phyloP scores from a whole-genome alignment of 768 basidiomycete genomes.

The Termitomyces titanicus region DNA sequence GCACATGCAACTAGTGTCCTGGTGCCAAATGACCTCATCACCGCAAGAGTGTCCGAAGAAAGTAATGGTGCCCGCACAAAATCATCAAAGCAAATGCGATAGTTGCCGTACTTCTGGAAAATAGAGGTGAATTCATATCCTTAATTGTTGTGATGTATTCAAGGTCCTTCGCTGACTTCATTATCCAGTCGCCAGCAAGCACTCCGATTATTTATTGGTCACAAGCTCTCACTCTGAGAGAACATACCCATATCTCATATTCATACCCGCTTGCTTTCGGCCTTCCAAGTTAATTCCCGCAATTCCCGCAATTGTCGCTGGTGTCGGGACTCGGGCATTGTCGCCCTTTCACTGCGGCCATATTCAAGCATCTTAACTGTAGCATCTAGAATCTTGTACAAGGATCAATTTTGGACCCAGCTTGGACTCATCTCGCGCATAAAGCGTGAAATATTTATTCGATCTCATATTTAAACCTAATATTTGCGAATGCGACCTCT shows the following conservation, averaged over 20 bases:
- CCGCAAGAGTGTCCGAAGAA: neutral
- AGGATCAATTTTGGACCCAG: neutral
- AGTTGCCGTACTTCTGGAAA: neutral
- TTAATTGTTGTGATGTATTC: neutral
- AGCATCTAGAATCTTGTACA: neutral
- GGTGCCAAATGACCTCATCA: neutral
- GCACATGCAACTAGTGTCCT: neutral
- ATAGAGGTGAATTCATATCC: neutral
- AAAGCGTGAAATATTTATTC: neutral
- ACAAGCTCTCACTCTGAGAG: neutral
- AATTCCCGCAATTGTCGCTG: neutral
- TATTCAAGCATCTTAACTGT: neutral
- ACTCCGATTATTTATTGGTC: neutral
- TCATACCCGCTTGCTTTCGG: neutral
- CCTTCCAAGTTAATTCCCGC: neutral
- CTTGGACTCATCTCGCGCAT: neutral
- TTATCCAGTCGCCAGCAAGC: neutral
- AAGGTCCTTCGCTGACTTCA: neutral
- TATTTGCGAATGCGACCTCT: neutral
- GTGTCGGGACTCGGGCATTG: slow-evolving; percentile 6
- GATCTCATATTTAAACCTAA: neutral
- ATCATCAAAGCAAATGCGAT: neutral
- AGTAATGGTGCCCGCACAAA: neutral
- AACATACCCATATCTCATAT: neutral
- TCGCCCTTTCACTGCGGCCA: neutral